Evolutionary conservation across 2,329 filamentous ascomycete genomes (phyloP), one percentile per base, ranked within the genome.

Genomic region (Teratosphaeria zuluensis): DNA sequence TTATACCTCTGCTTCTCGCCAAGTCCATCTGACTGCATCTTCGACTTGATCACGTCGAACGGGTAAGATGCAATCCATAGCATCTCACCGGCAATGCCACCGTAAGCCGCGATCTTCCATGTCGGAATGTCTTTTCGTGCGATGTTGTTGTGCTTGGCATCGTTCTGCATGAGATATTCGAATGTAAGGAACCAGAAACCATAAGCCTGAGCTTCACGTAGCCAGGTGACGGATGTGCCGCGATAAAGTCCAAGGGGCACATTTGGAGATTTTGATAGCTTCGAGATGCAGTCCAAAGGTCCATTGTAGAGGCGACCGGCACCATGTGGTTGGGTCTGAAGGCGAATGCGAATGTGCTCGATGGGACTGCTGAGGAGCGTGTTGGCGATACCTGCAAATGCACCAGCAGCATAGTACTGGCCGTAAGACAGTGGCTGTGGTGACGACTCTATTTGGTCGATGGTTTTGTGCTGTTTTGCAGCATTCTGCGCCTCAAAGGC

Each of bases 11-110:
- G 85, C 63, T 82, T 77, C 54, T 73, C 74, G 2, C 89, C 90
- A 71, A 96, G 94, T 0, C 89, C 92, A 76, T 99, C 94, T 59
- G 88, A 96, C 82, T 99, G 94, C 92, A 97, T 96, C 84, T 96
- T 97, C 77, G 90, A 96, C 88, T 99, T 99, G 76, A 99, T 77
- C 31, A 99, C 92, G 76, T 99, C 94, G 64, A 99, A 88, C 24
- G 94, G 94, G 76, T 99, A 99, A 71, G 90, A 95, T 38, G 82
- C 82, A 58, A 99, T 78, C 94, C 94, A 99, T 59, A 99, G 82
- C 56, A 86, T 90, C 80, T 99, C 94, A 66, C 94, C 94, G 0
- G 94, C 94, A 48, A 99, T 75, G 52, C 94, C 94, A 64, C 94
- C 94, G 73, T 97, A 99, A 12, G 90, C 77, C 12, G 94, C 94